Percentiles rank a stretch among this genome's conserved stretches.
These are phyloP conservation scores for Thielaviopsis musarum DNA, from an alignment of 2,329 filamentous ascomycete genomes.

Conservation along the genomic window DNA sequence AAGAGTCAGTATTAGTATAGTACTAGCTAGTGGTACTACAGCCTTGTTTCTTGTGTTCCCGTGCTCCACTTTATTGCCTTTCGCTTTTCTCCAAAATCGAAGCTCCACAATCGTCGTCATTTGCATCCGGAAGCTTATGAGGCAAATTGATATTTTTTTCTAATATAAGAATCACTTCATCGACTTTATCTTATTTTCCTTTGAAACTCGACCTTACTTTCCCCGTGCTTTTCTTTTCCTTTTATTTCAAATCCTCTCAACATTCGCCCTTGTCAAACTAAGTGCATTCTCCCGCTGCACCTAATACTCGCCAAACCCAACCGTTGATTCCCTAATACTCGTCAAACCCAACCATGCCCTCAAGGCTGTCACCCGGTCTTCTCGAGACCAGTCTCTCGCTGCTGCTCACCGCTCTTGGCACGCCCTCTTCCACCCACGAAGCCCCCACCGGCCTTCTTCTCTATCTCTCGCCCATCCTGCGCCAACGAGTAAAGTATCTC, in stretches of 20 bases:
- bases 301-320: background rate
- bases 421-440: conserved; percentile 38
- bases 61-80: background rate
- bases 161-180: background rate
- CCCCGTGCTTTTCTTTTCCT: too few relatives aligned
- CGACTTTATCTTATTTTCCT: too few relatives aligned
- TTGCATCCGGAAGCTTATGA: background rate
- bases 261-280: too few relatives aligned
- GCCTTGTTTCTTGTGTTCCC: background rate
- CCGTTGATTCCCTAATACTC: background rate
- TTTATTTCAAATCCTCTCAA: background rate
- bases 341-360: conserved; percentile 3
- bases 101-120: background rate
- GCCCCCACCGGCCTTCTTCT: conserved; percentile 41
- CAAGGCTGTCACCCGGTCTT: conserved; percentile 18
- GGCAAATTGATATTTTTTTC: background rate
- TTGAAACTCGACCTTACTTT: too few relatives aligned
- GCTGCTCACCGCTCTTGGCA: conserved; percentile 42
- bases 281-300: background rate
- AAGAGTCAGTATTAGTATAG: too few relatives aligned
- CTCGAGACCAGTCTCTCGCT: conserved; percentile 34
- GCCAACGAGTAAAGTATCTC: conserved; percentile 49
- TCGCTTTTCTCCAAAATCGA: background rate
- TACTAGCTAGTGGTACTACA: background rate
- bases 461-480: conserved; percentile 46